These are phyloP conservation scores for Fusarium sp. DNA, from an alignment of 2,329 filamentous ascomycete genomes.

Conservation along the genomic window DNA sequence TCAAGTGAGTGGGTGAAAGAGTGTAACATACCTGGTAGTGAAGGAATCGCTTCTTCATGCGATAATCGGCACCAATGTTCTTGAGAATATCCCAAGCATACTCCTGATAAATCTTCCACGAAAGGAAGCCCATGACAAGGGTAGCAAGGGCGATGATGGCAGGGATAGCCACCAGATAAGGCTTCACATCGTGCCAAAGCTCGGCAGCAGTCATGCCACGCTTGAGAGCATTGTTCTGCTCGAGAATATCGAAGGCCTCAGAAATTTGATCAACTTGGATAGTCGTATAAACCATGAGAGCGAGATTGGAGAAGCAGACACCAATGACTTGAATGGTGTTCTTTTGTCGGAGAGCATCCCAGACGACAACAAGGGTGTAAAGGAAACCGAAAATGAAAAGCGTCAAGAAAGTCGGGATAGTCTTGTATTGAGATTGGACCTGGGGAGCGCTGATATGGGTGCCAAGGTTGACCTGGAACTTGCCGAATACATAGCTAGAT, in stretches of 20 bases:
- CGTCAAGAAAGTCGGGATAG: conserved; percentile 94
- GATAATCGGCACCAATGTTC: conserved; percentile 95
- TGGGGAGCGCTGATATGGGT: conserved; percentile 54
- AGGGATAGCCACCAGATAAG: conserved; percentile 87
- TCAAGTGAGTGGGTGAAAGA: not conserved
- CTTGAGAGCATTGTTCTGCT: conserved; percentile 58
- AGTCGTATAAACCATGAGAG: conserved; percentile 89
- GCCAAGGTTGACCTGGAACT: conserved; percentile 76
- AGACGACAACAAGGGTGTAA: conserved; percentile 89
- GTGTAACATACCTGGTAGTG: conserved; percentile 83
- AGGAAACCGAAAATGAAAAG: conserved; percentile 98
- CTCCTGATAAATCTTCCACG: conserved; percentile 97
- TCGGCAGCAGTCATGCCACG: conserved; percentile 46
- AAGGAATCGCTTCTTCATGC: conserved; percentile 96
- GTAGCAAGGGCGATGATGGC: conserved; percentile 83
- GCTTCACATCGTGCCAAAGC: conserved; percentile 77
- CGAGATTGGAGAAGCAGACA: conserved; percentile 90
- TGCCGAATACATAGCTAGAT: conserved; percentile 85
- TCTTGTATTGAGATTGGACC: conserved; percentile 67
- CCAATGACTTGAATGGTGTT: conserved; percentile 99
- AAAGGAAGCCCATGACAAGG: conserved; percentile 77
- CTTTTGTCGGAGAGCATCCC: conserved; percentile 92
- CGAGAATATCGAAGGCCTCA: conserved; percentile 73
- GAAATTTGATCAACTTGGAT: conserved; percentile 93
- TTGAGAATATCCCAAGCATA: conserved; percentile 99